These are phyloP conservation scores for Suillus variegatus DNA, from an alignment of 768 basidiomycete genomes.

Conservation along the genomic window DNA sequence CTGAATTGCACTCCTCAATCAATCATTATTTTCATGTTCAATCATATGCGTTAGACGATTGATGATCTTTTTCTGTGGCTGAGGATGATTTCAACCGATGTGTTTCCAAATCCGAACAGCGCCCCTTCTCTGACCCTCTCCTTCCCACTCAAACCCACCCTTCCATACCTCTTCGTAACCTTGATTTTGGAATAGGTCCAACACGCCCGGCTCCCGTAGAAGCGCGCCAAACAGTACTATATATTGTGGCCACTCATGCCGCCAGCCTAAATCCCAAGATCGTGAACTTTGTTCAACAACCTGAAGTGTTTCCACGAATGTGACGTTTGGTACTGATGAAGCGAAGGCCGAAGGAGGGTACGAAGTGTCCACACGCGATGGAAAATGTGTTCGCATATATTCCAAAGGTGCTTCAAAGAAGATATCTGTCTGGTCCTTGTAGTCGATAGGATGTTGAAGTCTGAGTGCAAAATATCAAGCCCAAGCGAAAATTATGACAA, in stretches of 20 bases:
- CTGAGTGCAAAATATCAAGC: slow-evolving; percentile 25
- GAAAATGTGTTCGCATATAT: slow-evolving; percentile 73
- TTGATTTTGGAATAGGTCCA: slow-evolving; percentile 43
- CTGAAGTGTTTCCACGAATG: slow-evolving; percentile 23
- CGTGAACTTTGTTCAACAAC: slow-evolving; percentile 29
- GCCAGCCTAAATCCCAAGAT: slow-evolving; percentile 45
- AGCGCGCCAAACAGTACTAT: slow-evolving; percentile 85
- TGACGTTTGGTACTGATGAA: slow-evolving; percentile 47
- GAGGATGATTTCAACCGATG: not conserved
- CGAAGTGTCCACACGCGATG: slow-evolving; percentile 52
- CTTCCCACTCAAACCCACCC: slow-evolving; percentile 78
- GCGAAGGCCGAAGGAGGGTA: slow-evolving; percentile 70
- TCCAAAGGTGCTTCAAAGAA: slow-evolving; percentile 73
- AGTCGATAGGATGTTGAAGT: slow-evolving; percentile 50
- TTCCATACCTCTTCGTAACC: slow-evolving; percentile 71
- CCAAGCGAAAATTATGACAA: not conserved
- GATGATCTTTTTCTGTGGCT: not conserved
- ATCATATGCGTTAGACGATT: not conserved
- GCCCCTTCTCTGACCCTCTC: slow-evolving; percentile 56
- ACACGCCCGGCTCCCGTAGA: slow-evolving; percentile 53
- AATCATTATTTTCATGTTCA: slow-evolving; percentile 4
- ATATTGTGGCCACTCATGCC: slow-evolving; percentile 80
- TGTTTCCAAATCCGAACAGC: slow-evolving; percentile 70
- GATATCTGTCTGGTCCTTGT: slow-evolving; percentile 78
- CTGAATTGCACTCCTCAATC: not conserved